phyloP scores from a whole-genome alignment of 345 rosid species.

The Eucalyptus marginata region DNA sequence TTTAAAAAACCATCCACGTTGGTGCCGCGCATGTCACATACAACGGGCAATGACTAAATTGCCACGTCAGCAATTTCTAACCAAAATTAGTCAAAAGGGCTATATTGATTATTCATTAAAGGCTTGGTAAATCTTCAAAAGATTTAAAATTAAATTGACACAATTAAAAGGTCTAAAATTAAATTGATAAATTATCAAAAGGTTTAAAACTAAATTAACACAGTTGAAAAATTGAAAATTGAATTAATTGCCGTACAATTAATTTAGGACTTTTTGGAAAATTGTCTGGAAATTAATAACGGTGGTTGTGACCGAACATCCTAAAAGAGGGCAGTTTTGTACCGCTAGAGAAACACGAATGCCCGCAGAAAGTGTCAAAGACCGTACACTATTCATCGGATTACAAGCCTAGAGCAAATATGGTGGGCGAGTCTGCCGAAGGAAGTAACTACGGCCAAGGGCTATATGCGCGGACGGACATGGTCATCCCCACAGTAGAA shows the following conservation, averaged over 20 bases:
- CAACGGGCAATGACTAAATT: accelerated
- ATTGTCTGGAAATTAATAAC: background rate
- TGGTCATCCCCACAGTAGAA: background rate
- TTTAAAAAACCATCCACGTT: too few relatives aligned
- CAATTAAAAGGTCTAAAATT: too few relatives aligned
- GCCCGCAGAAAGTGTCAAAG: background rate
- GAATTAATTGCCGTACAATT: too few relatives aligned
- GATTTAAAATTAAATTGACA: accelerated
- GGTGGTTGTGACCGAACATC: background rate
- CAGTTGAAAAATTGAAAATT: too few relatives aligned
- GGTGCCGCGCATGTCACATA: accelerated
- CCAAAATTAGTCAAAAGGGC: too few relatives aligned
- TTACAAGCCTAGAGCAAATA: background rate
- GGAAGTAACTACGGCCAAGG: background rate
- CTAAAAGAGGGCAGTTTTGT: background rate
- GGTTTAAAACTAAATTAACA: too few relatives aligned
- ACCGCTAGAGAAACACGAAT: background rate
- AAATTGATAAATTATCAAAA: too few relatives aligned
- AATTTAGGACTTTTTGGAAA: too few relatives aligned
- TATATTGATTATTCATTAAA: too few relatives aligned
- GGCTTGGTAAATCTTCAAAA: too few relatives aligned
- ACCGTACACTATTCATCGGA: background rate
- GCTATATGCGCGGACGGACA: background rate
- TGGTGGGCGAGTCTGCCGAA: background rate
- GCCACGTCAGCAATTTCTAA: accelerated